Base-by-base conservation (phyloP, 352 stramenopile genomes). In the Globisporangium mamillatum region DNA sequence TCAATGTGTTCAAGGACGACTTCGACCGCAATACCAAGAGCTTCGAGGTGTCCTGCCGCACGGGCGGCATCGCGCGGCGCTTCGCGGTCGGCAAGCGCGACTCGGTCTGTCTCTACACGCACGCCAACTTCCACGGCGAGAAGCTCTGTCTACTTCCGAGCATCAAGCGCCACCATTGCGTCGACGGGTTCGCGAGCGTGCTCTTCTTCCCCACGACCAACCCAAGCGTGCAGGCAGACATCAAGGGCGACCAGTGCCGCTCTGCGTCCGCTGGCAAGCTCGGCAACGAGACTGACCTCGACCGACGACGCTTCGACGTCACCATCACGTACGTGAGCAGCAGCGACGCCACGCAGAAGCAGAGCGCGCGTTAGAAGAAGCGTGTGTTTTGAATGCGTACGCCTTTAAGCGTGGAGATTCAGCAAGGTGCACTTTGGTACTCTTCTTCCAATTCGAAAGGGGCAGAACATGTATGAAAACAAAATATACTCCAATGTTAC, bases 71-170 rank as follows among this genome's bases (percentile, higher is more conserved):
- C 34, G 66, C 66, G 38, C 60, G 66, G 50, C 66, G 66, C 60
- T 71, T 71, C 25, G 32, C 61, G 0, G 52, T 71, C 36, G 66
- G 66, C n/a, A 57, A 24, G 32, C 66, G 66, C 50, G 60, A 68
- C 44, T 68, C 66, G 36, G 60, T 71, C 38, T 71, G 66, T 20
- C 36, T 71, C 29, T 71, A 71, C 66, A 64, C 60, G 20, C 22
- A 71, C 20, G 50, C 53, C 29, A 71, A 63, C 52, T 71, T 71
- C 60, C 66, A 71, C 66, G 66, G 66, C n/a, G 66, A 71, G 66
- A 71, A 68, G 61, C 60, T 71, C 25, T 71, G 66, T n/a, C 29
- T 71, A 9, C 41, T 46, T 38, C 60, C 66, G 9, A 46, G 61
- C 20, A 12, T 14, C 22, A 63, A 58, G 66, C 66, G 60, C 25